Conservation (phyloP, 2,329 filamentous ascomycete species). For the Fusarium liriodendri region DNA sequence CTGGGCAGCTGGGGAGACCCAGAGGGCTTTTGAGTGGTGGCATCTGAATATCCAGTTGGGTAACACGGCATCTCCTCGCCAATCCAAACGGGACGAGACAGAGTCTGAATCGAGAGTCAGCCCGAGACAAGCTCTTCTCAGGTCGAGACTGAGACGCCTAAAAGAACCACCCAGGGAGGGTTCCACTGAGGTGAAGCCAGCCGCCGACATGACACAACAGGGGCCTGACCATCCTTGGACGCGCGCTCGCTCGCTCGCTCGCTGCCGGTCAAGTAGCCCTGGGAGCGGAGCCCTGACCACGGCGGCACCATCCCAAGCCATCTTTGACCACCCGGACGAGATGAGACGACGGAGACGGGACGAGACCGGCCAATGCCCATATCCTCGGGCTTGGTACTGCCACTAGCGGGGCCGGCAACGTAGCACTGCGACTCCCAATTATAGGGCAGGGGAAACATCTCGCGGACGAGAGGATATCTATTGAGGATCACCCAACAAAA, state of each 20-base stretch:
- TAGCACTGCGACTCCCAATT: background rate
- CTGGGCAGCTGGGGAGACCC: constrained; percentile 1
- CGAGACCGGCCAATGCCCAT: constrained; percentile 6
- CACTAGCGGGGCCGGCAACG: background rate
- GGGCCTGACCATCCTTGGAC: constrained; percentile 17
- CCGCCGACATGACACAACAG: constrained; percentile 9
- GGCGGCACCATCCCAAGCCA: constrained; percentile 7
- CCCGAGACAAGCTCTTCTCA: background rate
- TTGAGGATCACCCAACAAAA: constrained; percentile 6
- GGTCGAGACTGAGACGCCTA: background rate
- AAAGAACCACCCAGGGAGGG: background rate
- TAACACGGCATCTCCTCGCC: constrained; percentile 16
- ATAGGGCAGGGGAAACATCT: background rate
- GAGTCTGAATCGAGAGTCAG: background rate
- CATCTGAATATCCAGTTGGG: constrained; percentile 6
- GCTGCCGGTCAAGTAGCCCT: constrained; percentile 12
- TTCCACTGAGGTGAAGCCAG: background rate
- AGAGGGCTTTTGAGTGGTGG: background rate
- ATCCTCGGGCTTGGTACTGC: constrained; percentile 16
- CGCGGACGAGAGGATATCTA: constrained; percentile 8
- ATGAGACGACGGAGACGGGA: background rate
- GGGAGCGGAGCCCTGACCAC: background rate
- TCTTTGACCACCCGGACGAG: constrained; percentile 2
- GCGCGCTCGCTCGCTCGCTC: background rate
- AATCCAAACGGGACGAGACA: constrained; percentile 6